Evolutionary conservation across 1,284 basidiomycete species (phyloP).

Genomic region (Tilletiopsis washingtonensis): DNA sequence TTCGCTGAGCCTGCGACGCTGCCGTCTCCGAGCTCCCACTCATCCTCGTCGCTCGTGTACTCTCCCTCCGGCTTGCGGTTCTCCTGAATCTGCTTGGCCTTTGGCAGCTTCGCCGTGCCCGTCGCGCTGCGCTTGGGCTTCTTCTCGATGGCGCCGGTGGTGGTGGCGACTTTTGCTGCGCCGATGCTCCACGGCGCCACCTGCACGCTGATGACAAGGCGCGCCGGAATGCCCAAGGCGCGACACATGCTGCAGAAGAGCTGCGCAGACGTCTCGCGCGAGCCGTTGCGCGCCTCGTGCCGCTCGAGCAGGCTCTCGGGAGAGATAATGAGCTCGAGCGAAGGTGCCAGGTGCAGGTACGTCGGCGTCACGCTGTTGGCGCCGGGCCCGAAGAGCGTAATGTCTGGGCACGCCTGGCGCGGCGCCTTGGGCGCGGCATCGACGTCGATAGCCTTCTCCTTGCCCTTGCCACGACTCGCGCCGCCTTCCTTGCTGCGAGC

Average conservation of each 20-base stretch:
- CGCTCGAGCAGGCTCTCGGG: conserved; percentile 83
- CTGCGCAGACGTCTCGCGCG: conserved; percentile 78
- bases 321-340: conserved; percentile 62
- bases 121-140: conserved; percentile 18
- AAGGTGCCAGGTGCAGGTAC: conserved; percentile 51
- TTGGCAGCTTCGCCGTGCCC: conserved; percentile 3
- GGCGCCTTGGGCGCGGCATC: conserved; percentile 8
- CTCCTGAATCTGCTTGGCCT: not conserved
- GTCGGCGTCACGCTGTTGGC: conserved; percentile 20
- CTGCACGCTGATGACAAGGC: conserved; percentile 83
- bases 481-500: not conserved
- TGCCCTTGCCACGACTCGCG: not conserved
- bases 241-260: conserved; percentile 85
- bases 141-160: conserved; percentile 12
- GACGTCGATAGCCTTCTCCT: conserved; percentile 3
- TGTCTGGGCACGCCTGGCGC: conserved; percentile 49
- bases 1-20: not conserved
- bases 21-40: not conserved
- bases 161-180: conserved; percentile 35
- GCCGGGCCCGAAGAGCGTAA: conserved; percentile 46
- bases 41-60: conserved; percentile 25
- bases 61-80: conserved; percentile 17
- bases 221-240: conserved; percentile 73
- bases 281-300: conserved; percentile 68
- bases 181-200: conserved; percentile 69